Evolutionary conservation across 148 eudicot genomes (phyloP).

Genomic region (Fagopyrum homotropicum): DNA sequence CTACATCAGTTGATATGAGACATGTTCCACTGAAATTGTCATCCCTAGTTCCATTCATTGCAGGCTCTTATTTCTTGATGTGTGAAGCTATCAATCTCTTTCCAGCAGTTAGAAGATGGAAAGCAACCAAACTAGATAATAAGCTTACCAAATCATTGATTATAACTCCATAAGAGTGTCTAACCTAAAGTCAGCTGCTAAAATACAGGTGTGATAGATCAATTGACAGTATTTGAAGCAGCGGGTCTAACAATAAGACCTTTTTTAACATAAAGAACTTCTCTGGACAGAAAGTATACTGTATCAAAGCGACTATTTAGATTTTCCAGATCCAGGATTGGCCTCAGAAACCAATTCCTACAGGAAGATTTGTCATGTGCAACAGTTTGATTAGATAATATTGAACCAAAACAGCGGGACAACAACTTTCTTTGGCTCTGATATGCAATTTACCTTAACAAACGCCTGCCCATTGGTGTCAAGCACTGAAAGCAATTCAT

Average conservation of each 20-base stretch:
- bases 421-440: not conserved
- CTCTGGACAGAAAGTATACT: conserved; percentile 57
- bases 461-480: conserved; percentile 93
- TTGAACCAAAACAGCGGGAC: not conserved
- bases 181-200: not conserved
- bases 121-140: too few species aligned
- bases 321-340: conserved; percentile 70
- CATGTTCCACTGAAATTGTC: not conserved
- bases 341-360: conserved; percentile 97
- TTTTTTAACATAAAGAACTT: not conserved
- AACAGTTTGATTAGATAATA: conserved; percentile 10
- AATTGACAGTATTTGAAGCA: not conserved
- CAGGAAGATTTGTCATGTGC: conserved; percentile 12
- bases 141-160: too few species aligned
- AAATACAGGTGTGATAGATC: not conserved
- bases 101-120: not conserved
- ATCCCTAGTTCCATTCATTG: not conserved
- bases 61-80: not conserved
- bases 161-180: too few species aligned
- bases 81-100: not conserved
- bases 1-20: not conserved
- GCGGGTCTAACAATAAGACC: not conserved
- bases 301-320: conserved; percentile 79
- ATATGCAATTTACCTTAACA: conserved; percentile 58
- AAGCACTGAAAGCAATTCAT: conserved; percentile 56